These are phyloP conservation scores for Ogataea allantospora DNA, from an alignment of 805 yeast species.

Conservation along the genomic window DNA sequence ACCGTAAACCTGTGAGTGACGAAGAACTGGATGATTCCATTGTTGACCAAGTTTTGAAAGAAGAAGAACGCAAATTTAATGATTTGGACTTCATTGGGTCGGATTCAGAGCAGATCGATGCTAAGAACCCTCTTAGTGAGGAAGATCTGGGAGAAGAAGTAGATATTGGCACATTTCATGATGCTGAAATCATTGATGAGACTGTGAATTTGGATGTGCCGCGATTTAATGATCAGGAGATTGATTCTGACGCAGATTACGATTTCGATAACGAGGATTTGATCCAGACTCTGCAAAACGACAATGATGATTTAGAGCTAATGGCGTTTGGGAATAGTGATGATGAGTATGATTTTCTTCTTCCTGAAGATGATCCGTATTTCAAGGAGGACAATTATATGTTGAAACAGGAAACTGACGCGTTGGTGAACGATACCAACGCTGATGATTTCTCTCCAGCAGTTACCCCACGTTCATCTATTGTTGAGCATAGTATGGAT, in stretches of 20 bases:
- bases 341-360: constrained; percentile 32
- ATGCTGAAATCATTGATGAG: constrained; percentile 27
- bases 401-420: constrained; percentile 42
- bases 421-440: constrained; percentile 40
- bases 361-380: constrained; percentile 28
- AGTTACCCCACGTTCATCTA: constrained; percentile 34
- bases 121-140: constrained; percentile 36
- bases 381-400: constrained; percentile 50
- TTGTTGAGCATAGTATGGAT: constrained; percentile 10
- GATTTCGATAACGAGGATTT: constrained; percentile 52
- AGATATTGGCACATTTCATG: constrained; percentile 20
- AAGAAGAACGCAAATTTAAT: constrained; percentile 38
- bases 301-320: constrained; percentile 38
- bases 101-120: constrained; percentile 34
- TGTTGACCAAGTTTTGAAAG: constrained; percentile 41
- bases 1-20: constrained; percentile 7
- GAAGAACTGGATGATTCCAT: constrained; percentile 37
- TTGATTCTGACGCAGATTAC: constrained; percentile 62
- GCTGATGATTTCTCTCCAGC: constrained; percentile 29
- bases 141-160: constrained; percentile 66
- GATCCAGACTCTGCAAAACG: constrained; percentile 37
- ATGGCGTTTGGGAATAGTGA: constrained; percentile 35
- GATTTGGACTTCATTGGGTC: constrained; percentile 28
- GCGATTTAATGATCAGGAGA: constrained; percentile 43
- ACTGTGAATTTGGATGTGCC: constrained; percentile 46